Conservation (phyloP, 208 protist genomes). For the Wallacemonas sp. region DNA sequence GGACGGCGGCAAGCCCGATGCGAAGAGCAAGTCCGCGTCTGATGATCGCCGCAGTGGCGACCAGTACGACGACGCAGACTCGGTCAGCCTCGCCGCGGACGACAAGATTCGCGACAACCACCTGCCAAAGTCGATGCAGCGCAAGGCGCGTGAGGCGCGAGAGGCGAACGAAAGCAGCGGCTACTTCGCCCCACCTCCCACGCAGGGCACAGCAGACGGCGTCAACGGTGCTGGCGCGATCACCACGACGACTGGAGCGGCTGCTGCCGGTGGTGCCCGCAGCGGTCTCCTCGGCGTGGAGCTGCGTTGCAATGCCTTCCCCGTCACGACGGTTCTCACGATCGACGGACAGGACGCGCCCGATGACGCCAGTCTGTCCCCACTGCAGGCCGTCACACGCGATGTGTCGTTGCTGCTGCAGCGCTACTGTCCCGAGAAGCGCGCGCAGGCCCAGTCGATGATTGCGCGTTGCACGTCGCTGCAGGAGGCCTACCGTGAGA, state of each 20-base stretch:
- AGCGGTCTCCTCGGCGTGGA: conserved; percentile 50
- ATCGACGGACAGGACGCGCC: neutral
- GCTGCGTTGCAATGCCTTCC: conserved; percentile 78
- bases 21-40: conserved; percentile 4
- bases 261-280: conserved; percentile 19
- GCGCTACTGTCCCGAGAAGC: conserved; percentile 60
- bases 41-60: neutral
- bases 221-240: neutral
- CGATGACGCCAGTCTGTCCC: neutral
- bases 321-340: conserved; percentile 30
- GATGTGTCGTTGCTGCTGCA: conserved; percentile 75
- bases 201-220: neutral
- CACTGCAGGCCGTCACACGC: conserved; percentile 42
- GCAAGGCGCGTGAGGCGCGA: neutral
- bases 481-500: conserved; percentile 61
- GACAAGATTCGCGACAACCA: conserved; percentile 30
- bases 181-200: neutral
- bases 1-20: neutral
- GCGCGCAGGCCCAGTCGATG: conserved; percentile 64
- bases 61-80: neutral
- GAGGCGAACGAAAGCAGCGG: conserved; percentile 9
- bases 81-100: neutral
- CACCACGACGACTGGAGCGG: neutral
- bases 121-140: conserved; percentile 17
- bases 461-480: conserved; percentile 64